These are phyloP conservation scores for Cystobasidiopsis lactophilus DNA, from an alignment of 768 basidiomycete genomes.

Conservation along the genomic window DNA sequence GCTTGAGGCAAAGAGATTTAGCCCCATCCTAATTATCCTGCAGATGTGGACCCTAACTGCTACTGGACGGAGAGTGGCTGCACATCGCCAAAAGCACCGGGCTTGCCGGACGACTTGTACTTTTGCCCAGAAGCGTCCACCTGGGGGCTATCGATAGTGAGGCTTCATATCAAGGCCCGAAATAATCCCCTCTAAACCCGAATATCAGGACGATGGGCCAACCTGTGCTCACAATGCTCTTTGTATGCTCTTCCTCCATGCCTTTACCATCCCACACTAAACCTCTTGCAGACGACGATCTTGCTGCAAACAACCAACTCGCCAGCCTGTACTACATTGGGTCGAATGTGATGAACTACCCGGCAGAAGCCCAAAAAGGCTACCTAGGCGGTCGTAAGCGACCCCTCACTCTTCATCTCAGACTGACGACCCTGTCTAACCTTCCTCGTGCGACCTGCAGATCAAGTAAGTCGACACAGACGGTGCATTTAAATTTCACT, in stretches of 20 bases:
- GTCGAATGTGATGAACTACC: conserved; percentile 29
- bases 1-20: no score
- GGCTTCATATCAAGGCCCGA: no score
- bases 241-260: no score
- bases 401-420: no score
- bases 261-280: no score
- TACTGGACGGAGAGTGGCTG: conserved; percentile 26
- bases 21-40: conserved; percentile 19
- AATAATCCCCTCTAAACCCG: no score
- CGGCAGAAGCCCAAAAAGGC: conserved; percentile 26
- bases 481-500: no score
- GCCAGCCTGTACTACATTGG: conserved; percentile 29
- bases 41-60: conserved; percentile 23
- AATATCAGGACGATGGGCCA: conserved; percentile 28
- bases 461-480: no score
- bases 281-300: no score
- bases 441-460: no score
- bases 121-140: conserved; percentile 23
- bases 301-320: conserved; percentile 22
- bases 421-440: no score
- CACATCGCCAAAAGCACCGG: conserved; percentile 18
- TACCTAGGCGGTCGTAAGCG: conserved; percentile 17
- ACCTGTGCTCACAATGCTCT: conserved; percentile 25
- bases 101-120: conserved; percentile 22
- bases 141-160: conserved; percentile 24